Conservation (phyloP, 2,329 filamentous ascomycete genomes). For the Colletotrichum endophyticum region DNA sequence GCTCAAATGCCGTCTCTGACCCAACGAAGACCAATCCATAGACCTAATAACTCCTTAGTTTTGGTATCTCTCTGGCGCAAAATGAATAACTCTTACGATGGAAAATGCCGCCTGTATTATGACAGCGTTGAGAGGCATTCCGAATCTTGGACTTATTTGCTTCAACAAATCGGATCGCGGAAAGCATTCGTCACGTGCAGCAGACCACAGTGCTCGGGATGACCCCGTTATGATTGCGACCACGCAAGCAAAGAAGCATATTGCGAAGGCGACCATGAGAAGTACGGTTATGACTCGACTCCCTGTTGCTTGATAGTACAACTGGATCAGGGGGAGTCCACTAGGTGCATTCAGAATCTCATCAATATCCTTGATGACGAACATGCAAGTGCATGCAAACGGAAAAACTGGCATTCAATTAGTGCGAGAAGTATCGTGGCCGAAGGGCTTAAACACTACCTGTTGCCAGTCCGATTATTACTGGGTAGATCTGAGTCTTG, state of each 20-base stretch:
- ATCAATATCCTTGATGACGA: neutral
- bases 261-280: neutral
- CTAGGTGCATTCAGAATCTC: neutral
- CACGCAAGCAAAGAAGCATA: neutral
- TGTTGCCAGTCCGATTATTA: neutral
- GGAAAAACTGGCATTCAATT: neutral
- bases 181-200: constrained; percentile 1
- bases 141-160: constrained; percentile 21
- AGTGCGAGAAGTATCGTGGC: neutral
- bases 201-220: neutral
- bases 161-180: constrained; percentile 29
- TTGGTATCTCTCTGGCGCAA: neutral
- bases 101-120: neutral
- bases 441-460: neutral
- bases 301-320: neutral
- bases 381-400: neutral
- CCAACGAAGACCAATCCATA: constrained; percentile 34
- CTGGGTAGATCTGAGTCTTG: neutral
- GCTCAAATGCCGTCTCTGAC: constrained; percentile 29
- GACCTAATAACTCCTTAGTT: constrained; percentile 6
- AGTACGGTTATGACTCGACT: neutral
- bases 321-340: neutral
- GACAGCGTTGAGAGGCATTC: constrained; percentile 29
- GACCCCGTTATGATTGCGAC: neutral
- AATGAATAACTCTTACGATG: neutral